These are phyloP conservation scores for Pleurotus giganteus DNA, from an alignment of 768 basidiomycete genomes.

Conservation along the genomic window DNA sequence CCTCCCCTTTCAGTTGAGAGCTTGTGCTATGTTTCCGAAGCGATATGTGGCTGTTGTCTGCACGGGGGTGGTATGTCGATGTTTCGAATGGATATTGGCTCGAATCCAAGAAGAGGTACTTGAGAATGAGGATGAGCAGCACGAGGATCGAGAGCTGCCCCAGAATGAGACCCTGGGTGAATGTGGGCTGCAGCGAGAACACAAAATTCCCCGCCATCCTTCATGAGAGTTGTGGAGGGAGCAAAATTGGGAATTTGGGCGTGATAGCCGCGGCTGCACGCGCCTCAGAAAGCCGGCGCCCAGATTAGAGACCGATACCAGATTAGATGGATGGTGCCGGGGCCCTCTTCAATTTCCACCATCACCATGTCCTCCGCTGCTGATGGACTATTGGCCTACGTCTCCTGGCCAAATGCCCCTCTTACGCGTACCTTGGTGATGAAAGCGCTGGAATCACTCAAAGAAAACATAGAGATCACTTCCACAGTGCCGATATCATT, in stretches of 20 bases:
- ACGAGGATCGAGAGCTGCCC: conserved; percentile 88
- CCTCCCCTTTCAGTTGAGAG: conserved; percentile 19
- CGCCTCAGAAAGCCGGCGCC: conserved; percentile 1
- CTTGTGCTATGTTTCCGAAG: conserved; percentile 33
- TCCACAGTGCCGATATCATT: conserved; percentile 15
- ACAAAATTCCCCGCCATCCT: conserved; percentile 58
- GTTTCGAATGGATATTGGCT: conserved; percentile 54
- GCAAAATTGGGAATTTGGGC: neutral
- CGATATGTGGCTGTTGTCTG: conserved; percentile 42
- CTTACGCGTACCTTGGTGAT: conserved; percentile 43
- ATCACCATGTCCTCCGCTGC: neutral
- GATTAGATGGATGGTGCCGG: neutral
- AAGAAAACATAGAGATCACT: conserved; percentile 19
- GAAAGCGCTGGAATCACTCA: conserved; percentile 32
- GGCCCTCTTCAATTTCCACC: conserved; percentile 10
- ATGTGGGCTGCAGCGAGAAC: conserved; percentile 79
- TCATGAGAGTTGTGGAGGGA: neutral
- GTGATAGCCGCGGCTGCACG: neutral
- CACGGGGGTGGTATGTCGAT: conserved; percentile 57
- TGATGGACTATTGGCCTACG: conserved; percentile 17
- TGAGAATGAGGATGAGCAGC: conserved; percentile 77
- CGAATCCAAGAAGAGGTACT: conserved; percentile 93
- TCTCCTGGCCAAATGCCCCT: conserved; percentile 51
- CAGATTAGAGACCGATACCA: neutral
- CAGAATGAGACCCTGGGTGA: conserved; percentile 91